Conservation (phyloP, 208 protist species). For the Crithidia sp. region DNA sequence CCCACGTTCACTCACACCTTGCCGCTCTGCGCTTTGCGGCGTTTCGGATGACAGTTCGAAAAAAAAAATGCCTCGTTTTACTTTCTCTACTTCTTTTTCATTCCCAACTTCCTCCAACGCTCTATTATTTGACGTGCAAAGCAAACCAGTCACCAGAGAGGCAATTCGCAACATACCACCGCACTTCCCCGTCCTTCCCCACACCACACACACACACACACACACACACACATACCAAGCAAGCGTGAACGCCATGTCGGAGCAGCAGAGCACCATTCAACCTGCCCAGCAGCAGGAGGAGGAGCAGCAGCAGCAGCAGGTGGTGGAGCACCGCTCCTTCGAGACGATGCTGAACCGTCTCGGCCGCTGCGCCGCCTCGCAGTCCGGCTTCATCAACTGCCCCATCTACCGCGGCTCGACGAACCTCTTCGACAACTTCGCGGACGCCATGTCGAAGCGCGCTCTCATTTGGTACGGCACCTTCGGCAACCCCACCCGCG, state of each 20-base stretch:
- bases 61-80: not conserved
- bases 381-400: constrained; percentile 42
- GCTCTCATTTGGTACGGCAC: constrained; percentile 33
- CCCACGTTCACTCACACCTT: too few species aligned
- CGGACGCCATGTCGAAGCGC: constrained; percentile 15
- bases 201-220: not conserved
- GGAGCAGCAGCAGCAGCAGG: not conserved
- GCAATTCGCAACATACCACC: not conserved
- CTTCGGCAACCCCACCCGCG: constrained; percentile 32
- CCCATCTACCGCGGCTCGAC: constrained; percentile 44
- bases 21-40: too few species aligned
- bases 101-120: not conserved
- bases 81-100: not conserved
- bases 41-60: too few species aligned
- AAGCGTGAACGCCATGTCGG: not conserved
- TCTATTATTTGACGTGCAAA: not conserved
- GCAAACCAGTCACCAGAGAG: not conserved
- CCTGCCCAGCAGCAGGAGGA: not conserved
- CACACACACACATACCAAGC: not conserved
- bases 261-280: constrained; percentile 2
- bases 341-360: constrained; percentile 37
- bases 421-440: constrained; percentile 25
- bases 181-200: not conserved
- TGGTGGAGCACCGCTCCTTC: constrained; percentile 12
- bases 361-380: constrained; percentile 26